Base-by-base conservation (phyloP, 352 stramenopile species). In the Pythium aphanidermatum region DNA sequence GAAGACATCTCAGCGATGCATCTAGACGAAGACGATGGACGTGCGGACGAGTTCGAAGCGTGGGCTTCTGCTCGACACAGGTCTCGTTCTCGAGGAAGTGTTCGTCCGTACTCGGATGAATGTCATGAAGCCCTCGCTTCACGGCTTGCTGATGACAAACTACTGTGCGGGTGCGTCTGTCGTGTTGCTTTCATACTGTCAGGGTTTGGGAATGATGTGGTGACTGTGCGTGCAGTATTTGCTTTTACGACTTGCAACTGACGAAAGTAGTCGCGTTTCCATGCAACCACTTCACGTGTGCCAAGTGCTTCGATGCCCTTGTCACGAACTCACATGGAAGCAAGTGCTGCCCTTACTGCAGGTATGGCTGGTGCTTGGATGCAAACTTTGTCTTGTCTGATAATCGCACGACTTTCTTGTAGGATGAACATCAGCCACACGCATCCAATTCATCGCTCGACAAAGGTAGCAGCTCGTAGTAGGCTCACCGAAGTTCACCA, bases 261-360 rank as follows among this genome's bases (percentile, higher is more conserved):
- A 68, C 71, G 17, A 58, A 70, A 26, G 61, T 70, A 0, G 65
- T 86, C 10, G 74, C 63, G 13, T 86, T 86, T 55, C 51, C 65
- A 17, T 84, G 74, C 47, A 61, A 86, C 49, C 74, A 86, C 36
- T 83, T 84, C 32, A 72, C 68, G 9, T 86, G 74, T 29, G 61
- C 44, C 4, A 69, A 77, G 48, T 86, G 74, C 50, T 79, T 74
- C 24, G 55, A 64, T 13, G 72, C 71, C 16, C 55, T 86, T 31
- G 63, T 70, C 8, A 63, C 53, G 20, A 82, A 74, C 23, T 34
- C 59, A 25, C 46, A 63, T n/a, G 70, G 71, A 2, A 48, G 71
- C 34, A 86, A 86, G 39, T 78, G 68, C 42, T 86, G 74, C 19
- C 74, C 74, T 3, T 86, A 84, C 46, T 86, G 74, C 53, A 60